phyloP scores from a whole-genome alignment of 2,329 filamentous ascomycete species.

The Phialocephala sp. region DNA sequence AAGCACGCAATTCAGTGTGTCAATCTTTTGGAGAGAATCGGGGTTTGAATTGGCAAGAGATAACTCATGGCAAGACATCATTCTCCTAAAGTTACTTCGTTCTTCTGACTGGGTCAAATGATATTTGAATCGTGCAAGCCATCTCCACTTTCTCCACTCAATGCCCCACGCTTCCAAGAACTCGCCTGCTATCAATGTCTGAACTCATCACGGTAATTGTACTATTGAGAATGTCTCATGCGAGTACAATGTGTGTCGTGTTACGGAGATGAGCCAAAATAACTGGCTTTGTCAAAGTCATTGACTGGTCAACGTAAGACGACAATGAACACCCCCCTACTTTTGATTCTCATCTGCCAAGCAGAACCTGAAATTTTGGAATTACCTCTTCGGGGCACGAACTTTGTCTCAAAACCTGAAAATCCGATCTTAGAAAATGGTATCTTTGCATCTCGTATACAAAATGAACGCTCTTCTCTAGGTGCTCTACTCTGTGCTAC shows the following conservation, averaged over 20 bases:
- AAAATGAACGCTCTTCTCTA: background rate
- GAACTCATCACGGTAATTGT: background rate
- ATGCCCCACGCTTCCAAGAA: background rate
- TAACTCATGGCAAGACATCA: background rate
- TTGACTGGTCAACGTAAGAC: too few species aligned
- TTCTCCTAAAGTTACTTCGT: background rate
- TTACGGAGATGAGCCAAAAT: too few species aligned
- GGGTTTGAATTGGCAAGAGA: background rate
- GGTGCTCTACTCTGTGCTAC: background rate
- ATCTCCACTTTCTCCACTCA: background rate
- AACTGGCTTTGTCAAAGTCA: too few species aligned
- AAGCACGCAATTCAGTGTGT: constrained; percentile 7
- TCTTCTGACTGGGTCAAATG: background rate
- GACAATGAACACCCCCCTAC: too few species aligned
- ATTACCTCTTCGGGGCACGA: too few species aligned
- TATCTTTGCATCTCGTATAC: background rate
- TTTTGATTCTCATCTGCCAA: too few species aligned
- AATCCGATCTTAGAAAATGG: background rate
- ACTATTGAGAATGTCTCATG: background rate
- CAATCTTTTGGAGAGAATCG: background rate
- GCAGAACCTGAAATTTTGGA: too few species aligned
- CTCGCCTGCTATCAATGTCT: background rate
- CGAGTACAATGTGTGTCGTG: too few species aligned
- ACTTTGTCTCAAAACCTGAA: too few species aligned
- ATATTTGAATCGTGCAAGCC: background rate